A percentile compares a stretch with the other conserved stretches of the same genome.
phyloP scores from a whole-genome alignment of 257 asterid species.

The Ocimum tenuiflorum region DNA sequence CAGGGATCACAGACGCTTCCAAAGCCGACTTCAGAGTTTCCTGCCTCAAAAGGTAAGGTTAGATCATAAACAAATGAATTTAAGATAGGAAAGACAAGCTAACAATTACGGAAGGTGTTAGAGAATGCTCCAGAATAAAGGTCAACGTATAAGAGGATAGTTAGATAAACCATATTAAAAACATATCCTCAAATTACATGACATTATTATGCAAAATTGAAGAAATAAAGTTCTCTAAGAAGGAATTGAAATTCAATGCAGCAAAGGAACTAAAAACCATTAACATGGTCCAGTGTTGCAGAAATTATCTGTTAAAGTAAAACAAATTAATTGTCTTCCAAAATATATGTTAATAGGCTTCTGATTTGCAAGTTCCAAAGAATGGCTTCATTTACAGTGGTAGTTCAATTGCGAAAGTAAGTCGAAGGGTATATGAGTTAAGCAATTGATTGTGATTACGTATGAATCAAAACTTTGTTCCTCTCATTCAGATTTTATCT shows the following conservation, averaged over 20 bases:
- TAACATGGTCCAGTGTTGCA: neutral
- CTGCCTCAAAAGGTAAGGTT: constrained; percentile 38
- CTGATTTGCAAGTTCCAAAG: neutral
- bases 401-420: neutral
- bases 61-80: constrained; percentile 9
- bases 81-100: neutral
- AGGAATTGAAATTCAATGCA: neutral
- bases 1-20: constrained; percentile 83
- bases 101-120: neutral
- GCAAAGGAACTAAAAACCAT: neutral
- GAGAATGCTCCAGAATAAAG: neutral
- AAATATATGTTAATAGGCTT: neutral
- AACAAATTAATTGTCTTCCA: neutral
- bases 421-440: neutral
- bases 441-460: neutral
- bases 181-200: neutral
- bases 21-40: constrained; percentile 70
- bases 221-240: neutral
- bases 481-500: neutral
- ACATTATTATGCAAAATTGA: neutral
- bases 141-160: neutral
- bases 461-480: neutral
- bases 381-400: neutral
- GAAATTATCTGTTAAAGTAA: neutral
- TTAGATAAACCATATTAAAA: constrained; percentile 5